phyloP scores from a whole-genome alignment of 371 early-diverging fungal species.

The Nematocida major region DNA sequence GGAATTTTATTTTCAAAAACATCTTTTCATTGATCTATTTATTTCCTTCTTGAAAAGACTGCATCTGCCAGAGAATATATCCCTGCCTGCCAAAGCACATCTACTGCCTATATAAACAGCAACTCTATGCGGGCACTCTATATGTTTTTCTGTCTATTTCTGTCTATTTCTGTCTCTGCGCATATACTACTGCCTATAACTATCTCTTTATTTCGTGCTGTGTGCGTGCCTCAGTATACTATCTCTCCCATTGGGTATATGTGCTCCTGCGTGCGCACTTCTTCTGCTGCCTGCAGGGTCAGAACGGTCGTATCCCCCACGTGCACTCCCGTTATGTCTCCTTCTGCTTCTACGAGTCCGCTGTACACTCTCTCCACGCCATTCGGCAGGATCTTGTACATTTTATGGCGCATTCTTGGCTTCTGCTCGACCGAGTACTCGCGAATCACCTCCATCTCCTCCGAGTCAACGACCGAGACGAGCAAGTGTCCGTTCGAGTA shows the following conservation, averaged over 20 bases:
- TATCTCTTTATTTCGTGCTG: neutral
- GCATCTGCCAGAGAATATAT: no score
- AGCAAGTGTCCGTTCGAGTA: conserved; percentile 8
- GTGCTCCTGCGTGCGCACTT: no score
- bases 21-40: no score
- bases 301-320: no score
- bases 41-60: neutral
- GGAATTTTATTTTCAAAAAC: no score
- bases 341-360: neutral
- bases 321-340: no score
- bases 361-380: neutral
- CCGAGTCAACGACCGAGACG: neutral
- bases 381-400: neutral
- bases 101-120: no score
- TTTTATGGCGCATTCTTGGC: neutral
- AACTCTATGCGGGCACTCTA: no score
- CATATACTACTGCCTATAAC: neutral
- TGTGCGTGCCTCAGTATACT: no score
- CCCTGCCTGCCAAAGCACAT: no score
- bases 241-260: no score
- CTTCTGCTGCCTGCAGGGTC: no score
- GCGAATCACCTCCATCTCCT: neutral
- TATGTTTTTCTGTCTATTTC: neutral
- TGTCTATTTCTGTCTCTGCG: neutral
- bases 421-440: neutral